Evolutionary conservation across 371 early-diverging fungal species (phyloP), one percentile per base, ranked within the genome.

Genomic region (Actinomucor elegans): DNA sequence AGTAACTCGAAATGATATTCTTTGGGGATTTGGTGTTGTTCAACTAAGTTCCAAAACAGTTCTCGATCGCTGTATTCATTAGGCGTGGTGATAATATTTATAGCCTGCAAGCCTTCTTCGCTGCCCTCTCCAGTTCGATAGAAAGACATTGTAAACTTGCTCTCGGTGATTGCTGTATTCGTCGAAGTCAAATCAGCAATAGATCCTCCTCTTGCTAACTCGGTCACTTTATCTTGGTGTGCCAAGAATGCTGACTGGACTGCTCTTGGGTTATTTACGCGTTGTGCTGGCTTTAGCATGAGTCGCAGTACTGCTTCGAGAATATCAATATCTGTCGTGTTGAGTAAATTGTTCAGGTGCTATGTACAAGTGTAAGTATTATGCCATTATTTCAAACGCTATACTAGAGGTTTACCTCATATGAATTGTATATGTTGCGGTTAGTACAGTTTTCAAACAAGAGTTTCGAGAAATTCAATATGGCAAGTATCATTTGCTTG

Each of bases 401-500:
- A n/a, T n/a, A n/a, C n/a, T n/a, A 28, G 12, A 71, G 59, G 26
- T 61, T 55, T 74, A 93, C 94, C 79, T 97, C 97, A 43, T 89
- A 91, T 5, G 96, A 96, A 45, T 84, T 89, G 69, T 96, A 98
- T 23, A 97, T 71, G 59, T 88, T 92, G 48, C 97, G 77, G 64
- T 95, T 97, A 29, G 94, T 91, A 63, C 96, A 95, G 59, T 90
- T 90, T 58, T 98, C 98, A 72, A 93, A 88, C 36, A 98, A 71
- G 9, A 85, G 62, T 23, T 83, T 78, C 18, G 94, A 86, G 35
- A 96, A 85, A 21, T 71, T 59, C 49, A 94, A 64, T 18, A 96
- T 80, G 3, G 87, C 80, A 10, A 93, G 58, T 28, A 95, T 41
- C 31, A 85, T 54, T 7, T 57, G 47, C 49, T 84, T 82, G n/a